Evolutionary conservation across 2,329 filamentous ascomycete genomes (phyloP).

Genomic region (Raffaelea deltoideospora): DNA sequence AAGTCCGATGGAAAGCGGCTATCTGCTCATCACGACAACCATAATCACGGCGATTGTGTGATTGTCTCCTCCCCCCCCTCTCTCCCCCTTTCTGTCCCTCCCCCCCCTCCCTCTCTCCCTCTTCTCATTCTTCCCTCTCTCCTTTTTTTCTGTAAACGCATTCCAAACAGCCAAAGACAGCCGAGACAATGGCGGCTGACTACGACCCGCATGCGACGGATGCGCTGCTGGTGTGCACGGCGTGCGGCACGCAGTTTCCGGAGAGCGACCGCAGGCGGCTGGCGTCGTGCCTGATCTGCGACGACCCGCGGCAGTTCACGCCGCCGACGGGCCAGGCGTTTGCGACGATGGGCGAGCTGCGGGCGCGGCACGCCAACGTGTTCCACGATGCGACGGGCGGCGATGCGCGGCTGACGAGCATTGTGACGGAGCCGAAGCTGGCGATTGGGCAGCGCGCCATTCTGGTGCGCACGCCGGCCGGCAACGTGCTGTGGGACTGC

Average conservation of each 20-base stretch:
- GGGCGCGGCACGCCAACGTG: slow-evolving; percentile 32
- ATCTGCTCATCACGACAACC: no score
- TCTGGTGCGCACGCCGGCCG: slow-evolving; percentile 46
- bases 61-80: no score
- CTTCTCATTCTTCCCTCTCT: no score
- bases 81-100: no score
- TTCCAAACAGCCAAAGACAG: background rate
- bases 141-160: no score
- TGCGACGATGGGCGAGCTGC: slow-evolving; percentile 38
- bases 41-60: no score
- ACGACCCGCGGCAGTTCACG: slow-evolving; percentile 58
- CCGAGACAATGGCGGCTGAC: background rate
- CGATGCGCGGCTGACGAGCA: slow-evolving; percentile 28
- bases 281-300: slow-evolving; percentile 53
- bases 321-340: slow-evolving; percentile 50
- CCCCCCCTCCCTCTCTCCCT: no score
- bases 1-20: no score
- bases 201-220: slow-evolving; percentile 8
- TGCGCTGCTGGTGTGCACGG: slow-evolving; percentile 41
- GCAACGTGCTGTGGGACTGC: slow-evolving; percentile 71
- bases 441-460: slow-evolving; percentile 65
- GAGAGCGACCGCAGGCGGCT: slow-evolving; percentile 29
- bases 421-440: slow-evolving; percentile 40
- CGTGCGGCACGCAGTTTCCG: slow-evolving; percentile 58
- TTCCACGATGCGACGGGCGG: slow-evolving; percentile 27